Evolutionary conservation across 164 flowering plant genomes (phyloP), one percentile per base, ranked within the genome.

Genomic region (Piper betle): DNA sequence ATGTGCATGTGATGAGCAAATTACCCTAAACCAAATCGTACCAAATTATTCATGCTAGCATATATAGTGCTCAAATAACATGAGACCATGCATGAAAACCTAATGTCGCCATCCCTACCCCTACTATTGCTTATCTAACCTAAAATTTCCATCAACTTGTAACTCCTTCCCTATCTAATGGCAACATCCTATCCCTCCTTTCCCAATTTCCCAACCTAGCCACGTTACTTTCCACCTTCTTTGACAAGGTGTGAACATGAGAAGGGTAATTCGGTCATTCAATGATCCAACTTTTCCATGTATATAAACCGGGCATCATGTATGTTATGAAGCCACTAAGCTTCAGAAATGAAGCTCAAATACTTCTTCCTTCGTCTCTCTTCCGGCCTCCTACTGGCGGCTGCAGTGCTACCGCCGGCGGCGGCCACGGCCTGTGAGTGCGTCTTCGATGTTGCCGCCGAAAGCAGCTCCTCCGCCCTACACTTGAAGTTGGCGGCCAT

Each of bases 401-500:
- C 42, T 11, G 9, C 53, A 13, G 62, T 37, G 3, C n/a, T n/a
- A n/a, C n/a, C 50, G 8, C 50, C 50, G 50, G 50, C 50, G 12
- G 50, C 50, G 12, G 50, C 50, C 50, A 1, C 50, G 12, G 50
- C 2, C 50, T 43, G 50, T 15, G 55, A 61, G 16, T 61, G 63
- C 13, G 41, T 10, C 15, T 2, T 11, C 2, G 72, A 65, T 0
- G 39, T 37, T 2, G 61, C 25, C 7, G 66, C 25, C 10, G 58
- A 63, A 13, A 39, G 67, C 62, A 69, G 66, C 37, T 16, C 2
- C 7, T 19, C 64, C 39, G 74, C 75, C 1, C 68, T 63, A 0
- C 69, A 63, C 9, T 70, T 61, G 57, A 73, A 71, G 53, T 2
- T 76, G 1, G 71, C 54, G 2, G 79, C 76, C 0, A 60, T 76